These are phyloP conservation scores for Kodamaea neixiangensis DNA, from an alignment of 805 yeast species.

Conservation along the genomic window DNA sequence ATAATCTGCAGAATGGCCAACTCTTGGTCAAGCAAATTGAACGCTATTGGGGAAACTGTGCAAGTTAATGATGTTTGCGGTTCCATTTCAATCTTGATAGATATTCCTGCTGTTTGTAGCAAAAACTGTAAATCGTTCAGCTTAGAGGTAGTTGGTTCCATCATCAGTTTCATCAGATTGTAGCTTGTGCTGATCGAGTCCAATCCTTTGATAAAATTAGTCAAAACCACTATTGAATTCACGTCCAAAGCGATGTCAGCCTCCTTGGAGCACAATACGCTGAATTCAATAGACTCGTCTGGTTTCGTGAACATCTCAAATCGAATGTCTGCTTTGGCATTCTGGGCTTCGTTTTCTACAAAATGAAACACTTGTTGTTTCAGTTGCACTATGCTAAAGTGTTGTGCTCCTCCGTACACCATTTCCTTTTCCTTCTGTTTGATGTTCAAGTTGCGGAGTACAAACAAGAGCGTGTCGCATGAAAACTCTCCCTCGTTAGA, in stretches of 20 bases:
- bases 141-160: neutral
- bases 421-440: slow-evolving; percentile 42
- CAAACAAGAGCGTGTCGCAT: slow-evolving; percentile 24
- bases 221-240: slow-evolving; percentile 24
- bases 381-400: slow-evolving; percentile 27
- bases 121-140: slow-evolving; percentile 23
- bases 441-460: slow-evolving; percentile 32
- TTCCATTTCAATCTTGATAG: slow-evolving; percentile 18
- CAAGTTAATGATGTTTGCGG: slow-evolving; percentile 7
- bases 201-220: slow-evolving; percentile 26
- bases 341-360: slow-evolving; percentile 14
- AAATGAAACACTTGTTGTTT: slow-evolving; percentile 29
- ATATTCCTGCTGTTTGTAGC: slow-evolving; percentile 43
- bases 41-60: slow-evolving; percentile 47
- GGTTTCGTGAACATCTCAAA: slow-evolving; percentile 45
- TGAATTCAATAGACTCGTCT: slow-evolving; percentile 29
- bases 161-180: slow-evolving; percentile 12
- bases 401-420: slow-evolving; percentile 50
- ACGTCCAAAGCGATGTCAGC: slow-evolving; percentile 28
- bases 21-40: slow-evolving; percentile 31
- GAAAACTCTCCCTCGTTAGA: slow-evolving; percentile 41
- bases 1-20: neutral
- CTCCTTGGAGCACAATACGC: slow-evolving; percentile 47
- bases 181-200: slow-evolving; percentile 25
- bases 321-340: slow-evolving; percentile 48